Percentiles rank a stretch among this genome's conserved stretches.
phyloP scores from a whole-genome alignment of 805 yeast species.

The Sungouiella thailandica region DNA sequence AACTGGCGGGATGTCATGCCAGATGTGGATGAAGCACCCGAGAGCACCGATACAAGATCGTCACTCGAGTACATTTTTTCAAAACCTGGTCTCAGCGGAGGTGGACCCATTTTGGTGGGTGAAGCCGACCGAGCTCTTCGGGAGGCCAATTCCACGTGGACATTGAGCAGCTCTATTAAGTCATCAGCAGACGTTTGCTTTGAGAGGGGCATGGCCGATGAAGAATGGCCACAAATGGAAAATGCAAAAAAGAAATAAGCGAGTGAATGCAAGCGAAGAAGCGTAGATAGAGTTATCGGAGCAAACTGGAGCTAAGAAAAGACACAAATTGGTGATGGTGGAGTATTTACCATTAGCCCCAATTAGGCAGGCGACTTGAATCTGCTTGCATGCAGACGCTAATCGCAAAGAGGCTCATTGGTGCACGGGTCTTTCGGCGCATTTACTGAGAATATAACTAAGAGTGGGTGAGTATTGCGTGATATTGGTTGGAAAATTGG shows the following conservation, averaged over 20 bases:
- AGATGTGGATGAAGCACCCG: slow-evolving; percentile 10
- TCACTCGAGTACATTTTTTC: slow-evolving; percentile 8
- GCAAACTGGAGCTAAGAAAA: background rate
- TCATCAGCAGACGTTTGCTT: slow-evolving; percentile 1
- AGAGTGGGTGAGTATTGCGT: too few relatives aligned
- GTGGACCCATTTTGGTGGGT: slow-evolving; percentile 30
- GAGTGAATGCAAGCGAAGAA: background rate
- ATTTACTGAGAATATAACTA: too few relatives aligned
- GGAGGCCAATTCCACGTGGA: slow-evolving; percentile 2
- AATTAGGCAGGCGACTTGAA: background rate
- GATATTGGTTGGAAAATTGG: too few relatives aligned
- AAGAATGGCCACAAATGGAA: too few relatives aligned
- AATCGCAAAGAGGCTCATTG: too few relatives aligned
- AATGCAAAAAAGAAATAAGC: too few relatives aligned
- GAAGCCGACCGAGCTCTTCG: slow-evolving; percentile 32
- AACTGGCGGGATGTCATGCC: slow-evolving; percentile 20
- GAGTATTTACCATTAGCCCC: background rate
- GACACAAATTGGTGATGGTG: background rate
- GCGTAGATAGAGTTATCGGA: background rate
- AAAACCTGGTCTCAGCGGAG: slow-evolving; percentile 21
- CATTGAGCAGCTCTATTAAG: background rate
- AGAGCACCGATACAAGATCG: slow-evolving; percentile 21
- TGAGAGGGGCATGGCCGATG: too few relatives aligned
- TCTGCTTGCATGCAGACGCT: too few relatives aligned
- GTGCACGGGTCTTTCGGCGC: too few relatives aligned